These are phyloP conservation scores for Solanum rostratum DNA, from an alignment of 257 asterid genomes.

Conservation along the genomic window DNA sequence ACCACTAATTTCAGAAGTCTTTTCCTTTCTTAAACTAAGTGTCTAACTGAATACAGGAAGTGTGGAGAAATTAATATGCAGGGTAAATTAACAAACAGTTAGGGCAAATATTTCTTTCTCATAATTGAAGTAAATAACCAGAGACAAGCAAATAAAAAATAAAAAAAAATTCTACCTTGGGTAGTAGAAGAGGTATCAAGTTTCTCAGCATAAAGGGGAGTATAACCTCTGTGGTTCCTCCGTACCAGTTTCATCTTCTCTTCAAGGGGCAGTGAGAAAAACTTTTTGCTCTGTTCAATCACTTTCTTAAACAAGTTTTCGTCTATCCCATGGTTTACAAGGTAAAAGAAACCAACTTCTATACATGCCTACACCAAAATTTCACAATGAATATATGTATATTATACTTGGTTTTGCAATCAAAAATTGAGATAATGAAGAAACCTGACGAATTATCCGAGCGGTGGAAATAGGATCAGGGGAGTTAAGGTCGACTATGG, in stretches of 20 bases:
- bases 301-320: slow-evolving; percentile 24
- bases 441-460: slow-evolving; percentile 35
- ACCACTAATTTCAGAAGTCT: not conserved
- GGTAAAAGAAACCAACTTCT: slow-evolving; percentile 50
- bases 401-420: not conserved
- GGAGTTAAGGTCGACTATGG: slow-evolving; percentile 36
- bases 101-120: not conserved
- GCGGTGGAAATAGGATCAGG: slow-evolving; percentile 29
- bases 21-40: not conserved
- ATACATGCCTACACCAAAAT: slow-evolving; percentile 31
- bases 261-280: slow-evolving; percentile 30
- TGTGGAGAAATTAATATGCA: not conserved
- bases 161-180: slow-evolving; percentile 14
- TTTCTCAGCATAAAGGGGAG: slow-evolving; percentile 41
- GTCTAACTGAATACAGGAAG: not conserved
- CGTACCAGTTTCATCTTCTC: slow-evolving; percentile 32
- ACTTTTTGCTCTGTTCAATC: slow-evolving; percentile 22
- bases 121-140: not conserved
- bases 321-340: slow-evolving; percentile 47
- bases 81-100: not conserved
- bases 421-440: not conserved
- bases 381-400: not conserved
- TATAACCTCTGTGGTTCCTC: slow-evolving; percentile 34
- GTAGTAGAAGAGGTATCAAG: slow-evolving; percentile 32
- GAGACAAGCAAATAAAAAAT: not conserved